Conservation (phyloP, 331 rosid genomes). For the Cucumis variabilis region DNA sequence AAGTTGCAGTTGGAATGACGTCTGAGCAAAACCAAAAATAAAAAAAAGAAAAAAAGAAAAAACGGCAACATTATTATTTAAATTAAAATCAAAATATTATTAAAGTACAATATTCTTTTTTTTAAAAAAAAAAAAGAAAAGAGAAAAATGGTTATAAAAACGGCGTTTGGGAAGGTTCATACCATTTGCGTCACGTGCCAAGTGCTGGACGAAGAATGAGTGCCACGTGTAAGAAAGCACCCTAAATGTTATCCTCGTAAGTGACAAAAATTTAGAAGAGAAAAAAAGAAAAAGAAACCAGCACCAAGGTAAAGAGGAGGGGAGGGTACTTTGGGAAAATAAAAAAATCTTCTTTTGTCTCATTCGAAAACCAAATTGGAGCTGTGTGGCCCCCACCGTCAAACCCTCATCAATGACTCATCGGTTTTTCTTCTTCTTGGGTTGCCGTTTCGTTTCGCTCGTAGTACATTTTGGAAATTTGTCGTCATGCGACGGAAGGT, state of each 20-base stretch:
- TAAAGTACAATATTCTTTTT: neutral
- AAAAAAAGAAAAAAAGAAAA: too few relatives aligned
- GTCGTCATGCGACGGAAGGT: slow-evolving; percentile 40
- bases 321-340: slow-evolving; percentile 37
- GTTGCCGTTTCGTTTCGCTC: too few relatives aligned
- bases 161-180: neutral
- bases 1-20: too few relatives aligned
- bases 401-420: neutral
- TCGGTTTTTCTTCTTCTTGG: neutral
- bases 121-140: neutral
- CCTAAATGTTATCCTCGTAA: neutral
- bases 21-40: too few relatives aligned
- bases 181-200: neutral
- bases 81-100: neutral
- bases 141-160: too few relatives aligned
- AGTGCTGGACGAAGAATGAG: slow-evolving; percentile 13
- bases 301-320: neutral
- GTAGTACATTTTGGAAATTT: slow-evolving; percentile 27
- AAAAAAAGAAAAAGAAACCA: neutral
- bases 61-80: neutral
- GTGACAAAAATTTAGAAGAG: neutral
- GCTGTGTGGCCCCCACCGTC: neutral
- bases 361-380: neutral
- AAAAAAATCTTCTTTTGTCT: neutral
- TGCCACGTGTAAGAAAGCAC: slow-evolving; percentile 36